Evolutionary conservation across 1,284 basidiomycete species (phyloP).

Genomic region (Pterula multifida): DNA sequence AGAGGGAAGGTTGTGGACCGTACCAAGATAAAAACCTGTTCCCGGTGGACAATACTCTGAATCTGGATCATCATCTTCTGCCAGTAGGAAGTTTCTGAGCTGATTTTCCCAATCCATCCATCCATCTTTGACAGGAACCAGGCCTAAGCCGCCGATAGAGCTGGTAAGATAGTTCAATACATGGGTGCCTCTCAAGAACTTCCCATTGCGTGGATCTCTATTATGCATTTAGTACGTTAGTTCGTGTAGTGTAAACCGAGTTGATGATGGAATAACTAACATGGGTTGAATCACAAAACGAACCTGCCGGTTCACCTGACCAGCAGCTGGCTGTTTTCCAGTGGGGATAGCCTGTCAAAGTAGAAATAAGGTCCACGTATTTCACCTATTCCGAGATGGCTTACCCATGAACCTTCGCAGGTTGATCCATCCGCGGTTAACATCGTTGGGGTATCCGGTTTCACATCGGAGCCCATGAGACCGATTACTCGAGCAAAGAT

Average conservation of each 20-base stretch:
- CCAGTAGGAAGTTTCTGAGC: neutral
- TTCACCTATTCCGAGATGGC: neutral
- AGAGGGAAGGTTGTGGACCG: neutral
- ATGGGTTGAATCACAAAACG: constrained; percentile 20
- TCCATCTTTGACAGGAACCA: neutral
- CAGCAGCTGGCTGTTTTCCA: constrained; percentile 9
- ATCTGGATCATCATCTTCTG: neutral
- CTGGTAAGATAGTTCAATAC: neutral
- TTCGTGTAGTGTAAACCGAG: neutral
- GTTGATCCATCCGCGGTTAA: constrained; percentile 21
- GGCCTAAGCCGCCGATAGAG: neutral
- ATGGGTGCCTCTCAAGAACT: neutral
- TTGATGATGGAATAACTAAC: constrained; percentile 9
- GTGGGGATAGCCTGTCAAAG: constrained; percentile 20
- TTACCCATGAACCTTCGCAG: constrained; percentile 11
- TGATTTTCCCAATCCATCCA: neutral
- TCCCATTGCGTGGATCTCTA: neutral
- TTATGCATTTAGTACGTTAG: neutral
- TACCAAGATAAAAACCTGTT: constrained; percentile 1
- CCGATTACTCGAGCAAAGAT: constrained; percentile 17
- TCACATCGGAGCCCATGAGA: constrained; percentile 17
- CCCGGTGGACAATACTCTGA: neutral
- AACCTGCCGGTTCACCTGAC: constrained; percentile 14
- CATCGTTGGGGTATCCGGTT: constrained; percentile 12
- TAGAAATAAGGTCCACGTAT: neutral